Conservation (phyloP, 257 asterid species). For the Cynanchum wilfordii region DNA sequence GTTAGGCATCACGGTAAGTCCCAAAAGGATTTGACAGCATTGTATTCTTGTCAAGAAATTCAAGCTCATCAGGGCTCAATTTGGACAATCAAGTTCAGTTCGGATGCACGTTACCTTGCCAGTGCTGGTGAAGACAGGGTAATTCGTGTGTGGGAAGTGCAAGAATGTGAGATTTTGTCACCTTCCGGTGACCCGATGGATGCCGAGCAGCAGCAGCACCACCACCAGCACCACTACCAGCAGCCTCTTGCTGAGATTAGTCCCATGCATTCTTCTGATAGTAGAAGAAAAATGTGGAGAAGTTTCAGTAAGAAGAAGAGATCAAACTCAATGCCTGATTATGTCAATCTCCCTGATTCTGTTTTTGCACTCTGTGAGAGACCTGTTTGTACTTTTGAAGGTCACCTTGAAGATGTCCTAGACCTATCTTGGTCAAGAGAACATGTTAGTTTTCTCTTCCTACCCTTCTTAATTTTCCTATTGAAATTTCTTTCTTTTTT, state of each 20-base stretch:
- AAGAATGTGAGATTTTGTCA: slow-evolving; percentile 68
- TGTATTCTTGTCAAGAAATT: slow-evolving; percentile 76
- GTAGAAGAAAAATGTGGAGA: slow-evolving; percentile 45
- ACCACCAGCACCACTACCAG: slow-evolving; percentile 36
- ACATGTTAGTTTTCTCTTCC: slow-evolving; percentile 47
- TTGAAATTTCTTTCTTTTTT: no score
- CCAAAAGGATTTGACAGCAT: slow-evolving; percentile 66
- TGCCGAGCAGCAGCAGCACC: slow-evolving; percentile 45
- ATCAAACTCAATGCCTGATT: slow-evolving; percentile 48
- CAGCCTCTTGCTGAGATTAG: slow-evolving; percentile 50
- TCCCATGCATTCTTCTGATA: slow-evolving; percentile 37
- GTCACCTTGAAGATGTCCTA: slow-evolving; percentile 74
- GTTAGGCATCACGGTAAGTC: slow-evolving; percentile 75
- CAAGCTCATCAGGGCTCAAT: slow-evolving; percentile 85
- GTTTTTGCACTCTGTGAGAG: slow-evolving; percentile 79
- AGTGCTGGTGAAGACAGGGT: slow-evolving; percentile 80
- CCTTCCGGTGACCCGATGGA: slow-evolving; percentile 20
- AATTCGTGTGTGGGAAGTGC: slow-evolving; percentile 89
- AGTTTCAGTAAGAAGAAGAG: slow-evolving; percentile 41
- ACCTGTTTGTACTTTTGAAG: slow-evolving; percentile 66
- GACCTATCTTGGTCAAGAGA: slow-evolving; percentile 86
- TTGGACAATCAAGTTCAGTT: slow-evolving; percentile 67
- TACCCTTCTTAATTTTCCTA: no score
- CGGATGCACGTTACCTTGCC: slow-evolving; percentile 61
- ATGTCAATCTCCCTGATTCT: slow-evolving; percentile 68